Base-by-base conservation (phyloP, 1,284 basidiomycete genomes). In the Chalciporus piperatoides region DNA sequence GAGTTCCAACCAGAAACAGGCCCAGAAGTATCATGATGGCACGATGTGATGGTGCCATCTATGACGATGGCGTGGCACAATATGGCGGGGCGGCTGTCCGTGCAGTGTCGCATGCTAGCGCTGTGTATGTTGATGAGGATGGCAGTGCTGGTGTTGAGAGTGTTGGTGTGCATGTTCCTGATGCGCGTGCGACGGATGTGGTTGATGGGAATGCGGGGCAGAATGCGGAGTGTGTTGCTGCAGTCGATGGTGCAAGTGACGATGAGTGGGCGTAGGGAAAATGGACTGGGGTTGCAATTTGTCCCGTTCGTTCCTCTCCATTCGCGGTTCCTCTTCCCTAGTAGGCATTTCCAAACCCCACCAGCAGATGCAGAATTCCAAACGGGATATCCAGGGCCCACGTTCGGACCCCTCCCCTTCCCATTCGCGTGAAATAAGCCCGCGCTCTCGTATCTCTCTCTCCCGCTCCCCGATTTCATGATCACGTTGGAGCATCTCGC, bases 71-170 rank as follows among this genome's bases (percentile, higher is more conserved):
- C 19, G 19, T 3, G 19, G 19, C 19, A 19, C 19, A 19, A 19
- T 3, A 19, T 71, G 71, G 38, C 62, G 63, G 25, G 68, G 63
- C 1, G 60, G 56, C 15, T 56, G 61, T 42, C 54, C 68, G 21
- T 66, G 59, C 14, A 59, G 17, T 41, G 57, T 24, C 44, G 50
- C 48, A 35, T 49, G 40, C 33, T 63, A 56, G 39, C 70, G 68
- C 10, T 67, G 60, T 4, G 53, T 50, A 44, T 58, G 53, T 39
- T 65, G 68, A 8, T 62, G 54, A n/a, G 55, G 47, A 44, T 59
- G 51, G 21, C 68, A 59, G 6, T 53, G 57, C 12, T 43, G 55
- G 23, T 60, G 64, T 12, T 59, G 52, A 23, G 68, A 59, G 7
- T 53, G 57, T n/a, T 43, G 55, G 17, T 60, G 64, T 12, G 48